Conservation (phyloP, 495 filamentous ascomycete genomes). For the Thozetella sp. region DNA sequence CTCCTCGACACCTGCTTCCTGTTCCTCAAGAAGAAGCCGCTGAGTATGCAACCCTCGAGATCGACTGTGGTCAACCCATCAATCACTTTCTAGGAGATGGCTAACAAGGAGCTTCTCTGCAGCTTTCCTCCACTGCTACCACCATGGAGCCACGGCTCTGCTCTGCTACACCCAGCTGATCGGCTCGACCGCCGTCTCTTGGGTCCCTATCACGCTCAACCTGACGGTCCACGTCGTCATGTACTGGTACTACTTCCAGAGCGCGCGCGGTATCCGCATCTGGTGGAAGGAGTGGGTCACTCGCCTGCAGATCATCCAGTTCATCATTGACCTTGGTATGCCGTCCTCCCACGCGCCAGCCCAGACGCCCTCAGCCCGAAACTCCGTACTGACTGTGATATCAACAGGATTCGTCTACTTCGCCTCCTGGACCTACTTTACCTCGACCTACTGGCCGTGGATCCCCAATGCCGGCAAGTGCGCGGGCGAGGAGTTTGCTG, state of each 20-base stretch:
- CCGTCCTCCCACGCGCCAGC: neutral
- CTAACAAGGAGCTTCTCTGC: slow-evolving; percentile 12
- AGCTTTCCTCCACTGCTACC: slow-evolving; percentile 89
- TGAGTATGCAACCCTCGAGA: slow-evolving; percentile 54
- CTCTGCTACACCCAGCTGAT: slow-evolving; percentile 86
- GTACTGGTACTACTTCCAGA: slow-evolving; percentile 81
- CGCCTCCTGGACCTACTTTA: slow-evolving; percentile 94
- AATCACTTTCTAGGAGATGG: slow-evolving; percentile 4
- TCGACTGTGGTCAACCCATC: neutral
- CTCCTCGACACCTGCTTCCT: slow-evolving; percentile 81
- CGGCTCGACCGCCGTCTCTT: slow-evolving; percentile 76
- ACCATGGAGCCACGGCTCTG: slow-evolving; percentile 81
- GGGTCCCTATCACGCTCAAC: slow-evolving; percentile 79
- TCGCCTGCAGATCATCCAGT: slow-evolving; percentile 81
- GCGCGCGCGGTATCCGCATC: slow-evolving; percentile 76
- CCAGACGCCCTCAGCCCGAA: too few species aligned
- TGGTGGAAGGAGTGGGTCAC: slow-evolving; percentile 95
- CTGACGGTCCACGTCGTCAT: slow-evolving; percentile 58
- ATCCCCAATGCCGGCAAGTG: slow-evolving; percentile 83
- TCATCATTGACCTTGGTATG: slow-evolving; percentile 78
- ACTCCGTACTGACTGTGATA: slow-evolving; percentile 16
- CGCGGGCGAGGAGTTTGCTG: slow-evolving; percentile 96
- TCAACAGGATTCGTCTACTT: slow-evolving; percentile 84
- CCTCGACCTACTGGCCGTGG: slow-evolving; percentile 85
- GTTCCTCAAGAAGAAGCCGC: slow-evolving; percentile 85